phyloP scores from a whole-genome alignment of 768 basidiomycete species.

The Chlorophyllum brunneum region DNA sequence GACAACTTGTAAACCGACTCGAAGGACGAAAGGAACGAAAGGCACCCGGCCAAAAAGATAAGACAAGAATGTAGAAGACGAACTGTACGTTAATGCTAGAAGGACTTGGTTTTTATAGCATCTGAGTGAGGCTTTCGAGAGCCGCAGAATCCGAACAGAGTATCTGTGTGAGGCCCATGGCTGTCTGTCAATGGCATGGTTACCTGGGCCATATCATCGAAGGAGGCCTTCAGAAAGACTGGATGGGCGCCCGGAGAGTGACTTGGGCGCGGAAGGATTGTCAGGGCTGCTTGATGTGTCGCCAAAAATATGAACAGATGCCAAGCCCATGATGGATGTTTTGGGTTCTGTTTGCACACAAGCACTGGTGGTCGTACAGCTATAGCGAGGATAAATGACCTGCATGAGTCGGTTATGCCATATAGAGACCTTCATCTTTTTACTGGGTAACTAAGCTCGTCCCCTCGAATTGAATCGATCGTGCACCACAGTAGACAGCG shows the following conservation, averaged over 20 bases:
- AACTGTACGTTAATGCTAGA: constrained; percentile 8
- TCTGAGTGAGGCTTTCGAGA: not conserved
- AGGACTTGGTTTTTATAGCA: not conserved
- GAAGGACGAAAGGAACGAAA: constrained; percentile 12
- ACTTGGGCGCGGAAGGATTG: constrained; percentile 3
- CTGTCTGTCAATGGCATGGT: constrained; percentile 2
- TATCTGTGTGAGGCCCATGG: not conserved
- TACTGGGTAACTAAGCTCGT: no score
- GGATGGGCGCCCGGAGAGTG: not conserved
- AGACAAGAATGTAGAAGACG: constrained; percentile 12
- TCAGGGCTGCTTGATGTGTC: not conserved
- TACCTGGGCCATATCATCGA: not conserved
- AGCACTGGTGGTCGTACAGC: no score
- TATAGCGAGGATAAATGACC: no score
- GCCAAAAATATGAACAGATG: constrained; percentile 4
- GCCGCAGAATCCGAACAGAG: not conserved
- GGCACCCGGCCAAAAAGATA: constrained; percentile 10
- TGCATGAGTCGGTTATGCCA: no score
- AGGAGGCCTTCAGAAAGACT: not conserved
- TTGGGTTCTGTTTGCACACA: not conserved
- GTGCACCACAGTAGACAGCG: no score
- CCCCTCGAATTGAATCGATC: no score
- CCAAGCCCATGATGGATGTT: not conserved
- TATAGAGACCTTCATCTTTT: no score
- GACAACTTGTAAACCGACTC: constrained; percentile 1